These are phyloP conservation scores for Kazachstania sp. DNA, from an alignment of 1,139 yeast species.

Conservation along the genomic window DNA sequence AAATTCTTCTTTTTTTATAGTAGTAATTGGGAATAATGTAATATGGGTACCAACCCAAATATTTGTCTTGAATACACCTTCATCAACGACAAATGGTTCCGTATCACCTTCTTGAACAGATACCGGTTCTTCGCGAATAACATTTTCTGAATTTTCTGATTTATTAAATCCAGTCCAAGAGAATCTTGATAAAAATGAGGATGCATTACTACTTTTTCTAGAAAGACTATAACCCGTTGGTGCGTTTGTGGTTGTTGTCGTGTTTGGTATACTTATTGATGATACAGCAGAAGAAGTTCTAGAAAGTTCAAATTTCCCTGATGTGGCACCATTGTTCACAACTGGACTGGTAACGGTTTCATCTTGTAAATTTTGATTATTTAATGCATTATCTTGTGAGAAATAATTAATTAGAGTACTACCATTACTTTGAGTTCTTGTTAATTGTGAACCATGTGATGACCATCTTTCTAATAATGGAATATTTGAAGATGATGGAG, in stretches of 20 bases:
- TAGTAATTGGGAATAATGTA: slow-evolving; percentile 50
- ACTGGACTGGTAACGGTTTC: neutral
- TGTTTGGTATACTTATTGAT: neutral
- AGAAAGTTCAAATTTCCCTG: neutral
- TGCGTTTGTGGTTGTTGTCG: neutral
- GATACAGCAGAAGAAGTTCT: neutral
- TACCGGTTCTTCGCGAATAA: slow-evolving; percentile 8
- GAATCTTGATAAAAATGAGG: slow-evolving; percentile 23
- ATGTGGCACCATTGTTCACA: neutral
- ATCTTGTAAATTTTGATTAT: neutral
- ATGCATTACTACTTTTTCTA: slow-evolving; percentile 7
- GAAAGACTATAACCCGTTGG: neutral
- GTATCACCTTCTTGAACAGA: slow-evolving; percentile 2
- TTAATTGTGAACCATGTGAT: slow-evolving; percentile 22
- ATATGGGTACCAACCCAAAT: slow-evolving; percentile 62
- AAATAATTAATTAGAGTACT: slow-evolving; percentile 22
- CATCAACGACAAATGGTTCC: slow-evolving; percentile 13
- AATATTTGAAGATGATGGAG: slow-evolving; percentile 1
- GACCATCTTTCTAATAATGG: slow-evolving; percentile 21
- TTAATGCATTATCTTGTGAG: slow-evolving; percentile 7
- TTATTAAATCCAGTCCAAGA: slow-evolving; percentile 28
- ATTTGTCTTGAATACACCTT: slow-evolving; percentile 28
- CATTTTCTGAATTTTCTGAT: slow-evolving; percentile 9
- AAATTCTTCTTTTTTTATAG: slow-evolving; percentile 27
- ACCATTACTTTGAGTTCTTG: slow-evolving; percentile 26